Conservation (phyloP, 2,329 filamentous ascomycete genomes). For the Pseudogymnoascus sp. region DNA sequence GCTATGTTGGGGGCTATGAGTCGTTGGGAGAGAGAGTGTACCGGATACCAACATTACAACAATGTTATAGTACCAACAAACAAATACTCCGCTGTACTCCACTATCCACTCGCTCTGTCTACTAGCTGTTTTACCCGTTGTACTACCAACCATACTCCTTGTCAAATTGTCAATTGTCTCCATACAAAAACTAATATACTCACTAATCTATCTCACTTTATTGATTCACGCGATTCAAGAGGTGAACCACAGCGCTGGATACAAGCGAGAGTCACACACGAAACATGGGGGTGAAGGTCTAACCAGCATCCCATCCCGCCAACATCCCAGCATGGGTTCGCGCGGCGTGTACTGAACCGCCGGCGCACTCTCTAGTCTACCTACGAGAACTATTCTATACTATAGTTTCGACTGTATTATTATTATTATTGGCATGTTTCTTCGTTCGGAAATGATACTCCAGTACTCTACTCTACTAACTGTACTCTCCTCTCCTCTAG, state of each 20-base stretch:
- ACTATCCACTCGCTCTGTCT: background rate
- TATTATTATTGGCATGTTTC: background rate
- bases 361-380: background rate
- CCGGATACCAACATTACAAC: background rate
- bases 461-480: background rate
- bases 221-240: background rate
- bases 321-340: background rate
- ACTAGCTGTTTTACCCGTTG: background rate
- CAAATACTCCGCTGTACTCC: background rate
- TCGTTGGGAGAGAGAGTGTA: background rate
- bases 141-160: background rate
- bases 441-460: background rate
- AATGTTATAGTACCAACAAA: background rate
- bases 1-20: background rate
- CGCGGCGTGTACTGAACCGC: background rate
- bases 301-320: background rate
- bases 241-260: background rate
- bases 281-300: background rate
- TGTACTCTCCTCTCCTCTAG: background rate
- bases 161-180: background rate
- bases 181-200: background rate
- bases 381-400: background rate
- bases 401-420: background rate
- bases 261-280: background rate
- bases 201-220: conserved; percentile 1